These are phyloP conservation scores for Rhodotorula mucilaginosa DNA, from an alignment of 1,284 basidiomycete genomes.

Conservation along the genomic window DNA sequence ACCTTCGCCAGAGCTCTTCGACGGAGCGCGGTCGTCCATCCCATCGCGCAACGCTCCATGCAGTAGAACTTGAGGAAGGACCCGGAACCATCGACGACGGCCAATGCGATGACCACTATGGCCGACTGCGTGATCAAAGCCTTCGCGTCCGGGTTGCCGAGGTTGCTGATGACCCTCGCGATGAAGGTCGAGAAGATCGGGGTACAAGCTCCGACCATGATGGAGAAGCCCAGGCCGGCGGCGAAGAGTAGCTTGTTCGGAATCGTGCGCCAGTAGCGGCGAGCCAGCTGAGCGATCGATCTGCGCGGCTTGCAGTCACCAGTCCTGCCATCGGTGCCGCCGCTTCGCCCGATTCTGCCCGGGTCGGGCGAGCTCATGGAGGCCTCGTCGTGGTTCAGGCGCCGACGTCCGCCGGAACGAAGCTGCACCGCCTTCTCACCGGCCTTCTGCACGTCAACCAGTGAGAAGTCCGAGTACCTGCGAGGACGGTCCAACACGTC, in stretches of 20 bases:
- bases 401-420: no score
- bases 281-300: slow-evolving; percentile 56
- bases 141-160: slow-evolving; percentile 60
- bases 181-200: slow-evolving; percentile 89
- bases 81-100: slow-evolving; percentile 70
- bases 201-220: slow-evolving; percentile 75
- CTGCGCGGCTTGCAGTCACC: background rate
- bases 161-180: slow-evolving; percentile 73
- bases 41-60: slow-evolving; percentile 70
- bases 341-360: background rate
- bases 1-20: slow-evolving; percentile 61
- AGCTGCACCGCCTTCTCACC: no score
- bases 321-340: background rate
- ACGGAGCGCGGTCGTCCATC: slow-evolving; percentile 74
- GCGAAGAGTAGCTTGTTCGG: slow-evolving; percentile 70
- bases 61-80: slow-evolving; percentile 71
- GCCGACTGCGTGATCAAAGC: slow-evolving; percentile 57
- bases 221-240: slow-evolving; percentile 64
- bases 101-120: slow-evolving; percentile 61
- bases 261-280: slow-evolving; percentile 66
- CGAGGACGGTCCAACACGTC: no score
- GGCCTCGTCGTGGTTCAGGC: background rate
- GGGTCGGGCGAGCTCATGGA: background rate
- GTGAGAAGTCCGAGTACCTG: no score
- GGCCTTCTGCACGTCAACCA: no score